phyloP scores from a whole-genome alignment of 2,329 filamentous ascomycete species.

The Paramyrothecium sp. region DNA sequence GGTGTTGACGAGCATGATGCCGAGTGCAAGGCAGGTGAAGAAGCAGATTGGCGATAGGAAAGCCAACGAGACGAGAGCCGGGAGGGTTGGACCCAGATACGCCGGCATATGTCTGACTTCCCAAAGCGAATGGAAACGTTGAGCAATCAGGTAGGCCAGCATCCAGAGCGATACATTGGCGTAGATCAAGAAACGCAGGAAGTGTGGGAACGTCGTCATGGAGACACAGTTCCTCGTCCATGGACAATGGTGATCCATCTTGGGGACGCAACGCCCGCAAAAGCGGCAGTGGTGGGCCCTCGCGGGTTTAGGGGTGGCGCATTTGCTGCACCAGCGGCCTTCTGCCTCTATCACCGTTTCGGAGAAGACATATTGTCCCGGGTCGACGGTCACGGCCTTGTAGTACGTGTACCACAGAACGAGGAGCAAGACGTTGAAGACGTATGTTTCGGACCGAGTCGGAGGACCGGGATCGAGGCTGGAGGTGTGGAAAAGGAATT shows the following conservation, averaged over 20 bases:
- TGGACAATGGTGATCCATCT: constrained; percentile 86
- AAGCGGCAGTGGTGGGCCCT: constrained; percentile 79
- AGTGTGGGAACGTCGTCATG: constrained; percentile 78
- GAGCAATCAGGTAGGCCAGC: constrained; percentile 60
- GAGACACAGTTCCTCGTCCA: constrained; percentile 86
- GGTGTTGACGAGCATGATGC: constrained; percentile 64
- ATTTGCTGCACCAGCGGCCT: constrained; percentile 71
- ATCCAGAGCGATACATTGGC: constrained; percentile 63
- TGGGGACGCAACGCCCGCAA: constrained; percentile 72
- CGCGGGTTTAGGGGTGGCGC: constrained; percentile 70
- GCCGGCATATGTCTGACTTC: constrained; percentile 63
- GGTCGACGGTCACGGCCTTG: constrained; percentile 54
- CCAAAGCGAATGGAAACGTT: constrained; percentile 62
- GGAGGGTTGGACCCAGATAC: constrained; percentile 68
- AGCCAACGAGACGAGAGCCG: constrained; percentile 60
- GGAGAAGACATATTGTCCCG: constrained; percentile 52
- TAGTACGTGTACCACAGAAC: constrained; percentile 71
- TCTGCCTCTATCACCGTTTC: constrained; percentile 31
- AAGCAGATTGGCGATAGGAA: constrained; percentile 57
- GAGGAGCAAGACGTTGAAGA: constrained; percentile 65
- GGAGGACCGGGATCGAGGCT: constrained; percentile 62
- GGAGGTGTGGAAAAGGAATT: constrained; percentile 62
- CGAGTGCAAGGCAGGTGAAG: constrained; percentile 59
- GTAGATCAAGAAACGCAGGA: constrained; percentile 74
- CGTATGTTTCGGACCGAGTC: constrained; percentile 50